Evolutionary conservation across 192 early-diverging fungal species (phyloP).

Genomic region (Dissophora globulifera): DNA sequence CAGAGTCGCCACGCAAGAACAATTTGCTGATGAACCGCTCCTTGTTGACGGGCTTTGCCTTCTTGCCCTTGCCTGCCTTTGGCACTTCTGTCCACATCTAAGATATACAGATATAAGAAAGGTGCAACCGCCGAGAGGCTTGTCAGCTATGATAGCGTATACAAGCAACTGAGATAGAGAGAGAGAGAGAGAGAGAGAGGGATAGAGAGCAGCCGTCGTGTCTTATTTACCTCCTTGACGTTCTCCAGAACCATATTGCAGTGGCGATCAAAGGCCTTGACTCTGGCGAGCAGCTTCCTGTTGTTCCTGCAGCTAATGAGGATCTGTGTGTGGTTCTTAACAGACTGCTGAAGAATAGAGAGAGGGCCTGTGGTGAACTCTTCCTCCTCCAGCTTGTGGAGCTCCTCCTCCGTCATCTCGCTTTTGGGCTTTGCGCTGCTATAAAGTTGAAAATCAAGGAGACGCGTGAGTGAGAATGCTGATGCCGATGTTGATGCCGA

Average conservation of each 20-base stretch:
- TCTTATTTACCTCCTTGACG: slow-evolving; percentile 86
- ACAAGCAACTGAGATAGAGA: too few species aligned
- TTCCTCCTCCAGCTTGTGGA: slow-evolving; percentile 87
- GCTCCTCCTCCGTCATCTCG: slow-evolving; percentile 91
- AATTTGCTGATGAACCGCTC: slow-evolving; percentile 98
- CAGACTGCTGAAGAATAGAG: slow-evolving; percentile 92
- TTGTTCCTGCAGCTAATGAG: slow-evolving; percentile 98
- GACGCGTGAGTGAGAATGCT: slow-evolving; percentile 25
- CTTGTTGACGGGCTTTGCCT: slow-evolving; percentile 96
- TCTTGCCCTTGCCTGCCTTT: slow-evolving; percentile 92
- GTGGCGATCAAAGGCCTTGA: slow-evolving; percentile 99
- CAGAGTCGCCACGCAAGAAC: slow-evolving; percentile 98
- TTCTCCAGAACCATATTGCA: slow-evolving; percentile 99
- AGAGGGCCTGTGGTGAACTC: slow-evolving; percentile 98
- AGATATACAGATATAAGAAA: too few species aligned
- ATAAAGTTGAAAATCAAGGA: not conserved
- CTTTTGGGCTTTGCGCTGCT: slow-evolving; percentile 60
- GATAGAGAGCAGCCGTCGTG: too few species aligned
- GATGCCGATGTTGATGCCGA: too few species aligned
- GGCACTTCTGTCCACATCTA: slow-evolving; percentile 99
- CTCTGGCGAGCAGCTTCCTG: slow-evolving; percentile 94
- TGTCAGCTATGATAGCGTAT: too few species aligned
- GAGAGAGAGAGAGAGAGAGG: not conserved
- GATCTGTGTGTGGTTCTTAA: slow-evolving; percentile 96
- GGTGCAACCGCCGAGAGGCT: too few species aligned